These are phyloP conservation scores for Backusella macrospora DNA, from an alignment of 192 early-diverging fungal genomes.

Conservation along the genomic window DNA sequence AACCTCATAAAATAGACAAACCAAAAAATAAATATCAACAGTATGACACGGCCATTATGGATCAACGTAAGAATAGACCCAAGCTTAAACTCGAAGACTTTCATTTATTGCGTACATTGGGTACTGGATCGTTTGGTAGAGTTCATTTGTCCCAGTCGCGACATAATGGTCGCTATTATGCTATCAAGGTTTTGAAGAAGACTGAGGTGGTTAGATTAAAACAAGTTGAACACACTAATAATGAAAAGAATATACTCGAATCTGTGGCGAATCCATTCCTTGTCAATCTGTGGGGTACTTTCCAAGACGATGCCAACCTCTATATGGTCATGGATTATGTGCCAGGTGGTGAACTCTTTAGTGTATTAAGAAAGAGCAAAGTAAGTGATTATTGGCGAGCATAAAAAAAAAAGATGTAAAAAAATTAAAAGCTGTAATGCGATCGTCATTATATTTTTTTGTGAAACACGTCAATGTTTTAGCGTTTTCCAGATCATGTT, in stretches of 20 bases:
- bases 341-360: slow-evolving; percentile 91
- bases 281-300: slow-evolving; percentile 88
- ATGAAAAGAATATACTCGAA: slow-evolving; percentile 93
- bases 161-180: slow-evolving; percentile 83
- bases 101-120: slow-evolving; percentile 84
- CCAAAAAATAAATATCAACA: slow-evolving; percentile 18
- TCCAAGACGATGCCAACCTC: slow-evolving; percentile 90
- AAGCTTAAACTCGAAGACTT: slow-evolving; percentile 78
- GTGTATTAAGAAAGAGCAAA: slow-evolving; percentile 74
- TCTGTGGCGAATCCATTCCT: slow-evolving; percentile 84
- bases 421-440: too few relatives aligned
- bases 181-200: slow-evolving; percentile 97
- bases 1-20: neutral
- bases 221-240: slow-evolving; percentile 98
- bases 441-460: neutral
- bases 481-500: slow-evolving; percentile 71
- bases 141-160: slow-evolving; percentile 90
- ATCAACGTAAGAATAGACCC: slow-evolving; percentile 41
- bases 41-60: slow-evolving; percentile 18
- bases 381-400: slow-evolving; percentile 42
- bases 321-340: slow-evolving; percentile 98
- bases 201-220: slow-evolving; percentile 91
- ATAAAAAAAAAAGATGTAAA: neutral
- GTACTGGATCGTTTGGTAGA: slow-evolving; percentile 96
- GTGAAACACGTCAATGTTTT: neutral